Percentiles rank a stretch among this genome's conserved stretches.
Conservation (phyloP, 2,329 filamentous ascomycete species). For the Bertia moriformis region DNA sequence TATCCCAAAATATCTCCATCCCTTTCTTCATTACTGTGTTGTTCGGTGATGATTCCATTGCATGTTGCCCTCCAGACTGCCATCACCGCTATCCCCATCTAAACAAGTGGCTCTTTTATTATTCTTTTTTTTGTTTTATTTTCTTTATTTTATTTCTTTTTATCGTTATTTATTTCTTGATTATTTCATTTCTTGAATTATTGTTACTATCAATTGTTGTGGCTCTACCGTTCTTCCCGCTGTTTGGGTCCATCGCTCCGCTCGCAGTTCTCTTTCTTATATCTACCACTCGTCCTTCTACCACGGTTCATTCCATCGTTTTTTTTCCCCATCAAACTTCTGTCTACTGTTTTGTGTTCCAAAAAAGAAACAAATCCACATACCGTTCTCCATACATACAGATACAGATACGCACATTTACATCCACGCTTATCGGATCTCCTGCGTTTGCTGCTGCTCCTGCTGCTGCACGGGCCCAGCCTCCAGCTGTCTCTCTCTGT, state of each 20-base stretch:
- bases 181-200: conserved; percentile 1
- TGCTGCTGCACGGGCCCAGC: no score
- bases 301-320: no score
- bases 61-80: background rate
- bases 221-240: conserved; percentile 1
- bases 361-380: no score
- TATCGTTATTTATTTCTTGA: conserved; percentile 5
- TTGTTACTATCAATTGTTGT: conserved; percentile 2
- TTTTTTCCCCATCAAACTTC: no score
- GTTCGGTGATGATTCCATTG: background rate
- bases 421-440: background rate
- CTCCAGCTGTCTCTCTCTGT: background rate
- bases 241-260: background rate
- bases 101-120: conserved; percentile 11
- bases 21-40: no score
- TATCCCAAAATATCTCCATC: background rate
- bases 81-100: conserved; percentile 5
- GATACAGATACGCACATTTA: no score
- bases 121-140: conserved; percentile 7
- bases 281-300: background rate
- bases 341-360: background rate
- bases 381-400: no score
- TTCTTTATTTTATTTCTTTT: conserved; percentile 4
- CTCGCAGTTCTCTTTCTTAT: background rate
- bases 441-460: no score